Evolutionary conservation across 2,329 filamentous ascomycete genomes (phyloP), one percentile per base, ranked within the genome.

Genomic region (Cladophialophora chaetospira): DNA sequence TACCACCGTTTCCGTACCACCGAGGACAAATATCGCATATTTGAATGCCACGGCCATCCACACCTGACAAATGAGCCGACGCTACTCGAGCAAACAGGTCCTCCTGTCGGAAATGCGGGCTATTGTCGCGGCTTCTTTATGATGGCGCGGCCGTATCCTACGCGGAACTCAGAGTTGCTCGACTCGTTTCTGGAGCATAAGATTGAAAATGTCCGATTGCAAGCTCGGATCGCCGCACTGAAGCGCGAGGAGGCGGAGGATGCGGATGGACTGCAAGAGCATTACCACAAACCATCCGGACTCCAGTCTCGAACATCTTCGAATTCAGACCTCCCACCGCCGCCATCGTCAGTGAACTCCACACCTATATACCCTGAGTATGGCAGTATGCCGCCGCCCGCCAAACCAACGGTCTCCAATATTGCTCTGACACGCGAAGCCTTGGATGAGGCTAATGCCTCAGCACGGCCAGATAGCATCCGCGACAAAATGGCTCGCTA

Each of bases 181-280:
- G 92, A 97, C 73, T 95, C 91, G 0, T 97, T 97, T 67, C 79
- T 97, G 25, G 93, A 97, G 71, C 92, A 97, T 76, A 97, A 97
- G 73, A 93, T 96, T 53, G 93, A 97, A 72, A 96, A 97, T 67
- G 91, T 96, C 75, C 84, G 92, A 3, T 74, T 97, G 46, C 86
- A 85, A 67, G 88, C 90, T 66, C 85, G 90, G 40, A 96, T 97
- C 60, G 86, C 88, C 15, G 91, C 95, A 73, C 78, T 97, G 53
- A 89, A 89, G 65, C 82, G 83, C 60, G 93, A 97, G 72, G 93
- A 97, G 71, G 85, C 87, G 55, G 89, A 92, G 53, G 92, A 95
- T 59, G 80, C 81, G 13, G 87, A 88, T 57, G 82, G 85, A 55
- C 82, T 84, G 49, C 82, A 69, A 15, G 71, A 71, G 31, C 69